Percentiles rank a stretch among this genome's conserved stretches.
Conservation (phyloP, 2,329 filamentous ascomycete species). For the Emmonsiellopsis sp. region DNA sequence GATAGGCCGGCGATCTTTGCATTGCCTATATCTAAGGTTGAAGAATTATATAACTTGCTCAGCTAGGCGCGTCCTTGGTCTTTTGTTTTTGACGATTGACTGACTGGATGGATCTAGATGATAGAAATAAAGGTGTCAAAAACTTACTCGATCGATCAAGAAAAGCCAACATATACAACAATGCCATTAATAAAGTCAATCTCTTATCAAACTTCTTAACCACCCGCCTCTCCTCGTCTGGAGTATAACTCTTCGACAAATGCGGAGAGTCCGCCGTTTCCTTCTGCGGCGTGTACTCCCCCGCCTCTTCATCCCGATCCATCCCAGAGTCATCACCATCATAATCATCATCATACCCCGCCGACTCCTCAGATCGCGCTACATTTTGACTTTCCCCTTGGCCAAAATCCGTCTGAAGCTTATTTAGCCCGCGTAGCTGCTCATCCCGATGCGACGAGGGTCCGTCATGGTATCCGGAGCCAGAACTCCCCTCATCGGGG, state of each 20-base stretch:
- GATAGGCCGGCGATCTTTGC: conserved; percentile 51
- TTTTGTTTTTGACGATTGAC: too few species aligned
- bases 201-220: conserved; percentile 66
- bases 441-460: background rate
- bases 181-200: conserved; percentile 69
- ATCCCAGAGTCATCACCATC: conserved; percentile 16
- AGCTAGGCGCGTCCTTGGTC: background rate
- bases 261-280: background rate
- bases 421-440: conserved; percentile 5
- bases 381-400: conserved; percentile 3
- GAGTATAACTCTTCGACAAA: conserved; percentile 26
- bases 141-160: conserved; percentile 71
- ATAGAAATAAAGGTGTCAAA: background rate
- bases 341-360: conserved; percentile 14
- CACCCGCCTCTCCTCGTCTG: conserved; percentile 63
- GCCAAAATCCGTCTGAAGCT: conserved; percentile 26
- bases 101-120: background rate
- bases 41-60: background rate
- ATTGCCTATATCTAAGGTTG: conserved; percentile 46
- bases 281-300: conserved; percentile 3
- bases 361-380: background rate
- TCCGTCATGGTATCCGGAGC: conserved; percentile 13
- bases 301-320: background rate
- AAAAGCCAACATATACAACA: conserved; percentile 78
- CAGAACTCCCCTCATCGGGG: conserved; percentile 24